Evolutionary conservation across 2,329 filamentous ascomycete genomes (phyloP), one percentile per base, ranked within the genome.

Genomic region (Xenoacremonium recifei): DNA sequence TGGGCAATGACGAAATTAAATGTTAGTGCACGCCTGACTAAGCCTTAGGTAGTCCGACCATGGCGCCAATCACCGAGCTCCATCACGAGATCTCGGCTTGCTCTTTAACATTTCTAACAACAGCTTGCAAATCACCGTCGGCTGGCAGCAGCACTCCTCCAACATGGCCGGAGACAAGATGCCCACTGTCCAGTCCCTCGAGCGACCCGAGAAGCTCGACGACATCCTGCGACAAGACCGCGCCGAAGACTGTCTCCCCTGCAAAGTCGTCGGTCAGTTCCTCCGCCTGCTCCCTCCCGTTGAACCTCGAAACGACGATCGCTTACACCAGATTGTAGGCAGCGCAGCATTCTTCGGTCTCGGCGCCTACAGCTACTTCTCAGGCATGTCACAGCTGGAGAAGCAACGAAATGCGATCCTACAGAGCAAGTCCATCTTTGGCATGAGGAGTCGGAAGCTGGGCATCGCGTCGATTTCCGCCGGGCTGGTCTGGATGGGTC

Each of bases 321-420:
- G 29, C 55, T 57, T 42, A 55, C 43, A 37, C 37, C 25, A 27
- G 17, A 42, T 54, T 91, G n/a, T n/a, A n/a, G 87, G 87, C 33
- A 84, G 85, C 58, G 76, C 82, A 29, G 85, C 87, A 1, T 89
- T 93, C 50, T 71, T 89, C 42, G 85, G 85, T 2, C 78, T 92
- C 13, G 87, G 82, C 4, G 82, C 75, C 1, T 93, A 91, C 67
- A 90, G 82, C 64, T 91, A 90, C 67, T 72, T 82, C 47, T 87
- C 85, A 3, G 88, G 88, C 44, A 85, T 83, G 65, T 71, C 73
- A 37, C 86, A 91, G 63, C 77, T 93, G 21, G 76, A 82, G 54
- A 72, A 75, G 54, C 84, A 88, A 61, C 75, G 77, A 47, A 71
- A 74, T n/a, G 65, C 70, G 45, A 88, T 91, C 48, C 66, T 89